These are phyloP conservation scores for Oxyria digyna DNA, from an alignment of 148 eudicot genomes.

Conservation along the genomic window DNA sequence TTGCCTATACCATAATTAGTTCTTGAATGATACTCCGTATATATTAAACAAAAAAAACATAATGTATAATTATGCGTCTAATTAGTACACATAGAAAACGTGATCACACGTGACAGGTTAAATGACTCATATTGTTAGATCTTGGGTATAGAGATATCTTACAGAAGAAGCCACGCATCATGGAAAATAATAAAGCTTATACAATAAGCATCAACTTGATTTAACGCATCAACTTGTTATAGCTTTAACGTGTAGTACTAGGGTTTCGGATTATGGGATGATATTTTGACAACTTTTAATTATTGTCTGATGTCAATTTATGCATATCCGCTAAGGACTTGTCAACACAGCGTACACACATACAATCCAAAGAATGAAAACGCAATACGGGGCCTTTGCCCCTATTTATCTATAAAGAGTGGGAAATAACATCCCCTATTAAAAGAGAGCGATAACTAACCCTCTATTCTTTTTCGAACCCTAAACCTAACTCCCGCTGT, in stretches of 20 bases:
- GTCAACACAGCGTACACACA: too few relatives aligned
- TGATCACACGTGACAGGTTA: not conserved
- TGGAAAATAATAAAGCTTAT: not conserved
- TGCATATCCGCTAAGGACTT: not conserved
- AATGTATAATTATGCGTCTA: too few relatives aligned
- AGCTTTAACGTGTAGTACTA: slow-evolving; percentile 6
- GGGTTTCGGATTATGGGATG: not conserved
- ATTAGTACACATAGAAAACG: not conserved
- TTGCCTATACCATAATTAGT: too few relatives aligned
- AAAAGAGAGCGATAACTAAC: too few relatives aligned
- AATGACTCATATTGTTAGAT: not conserved
- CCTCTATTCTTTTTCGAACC: too few relatives aligned
- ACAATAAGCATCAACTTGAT: not conserved
- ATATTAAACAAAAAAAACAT: not conserved
- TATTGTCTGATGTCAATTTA: not conserved
- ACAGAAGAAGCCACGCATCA: not conserved
- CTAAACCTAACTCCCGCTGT: too few relatives aligned
- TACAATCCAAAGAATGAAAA: too few relatives aligned
- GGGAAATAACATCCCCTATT: too few relatives aligned
- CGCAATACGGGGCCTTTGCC: too few relatives aligned
- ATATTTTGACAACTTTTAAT: not conserved
- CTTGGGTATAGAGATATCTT: slow-evolving; percentile 9
- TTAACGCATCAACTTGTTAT: not conserved
- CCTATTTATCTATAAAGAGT: too few relatives aligned
- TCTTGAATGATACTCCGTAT: not conserved